These are phyloP conservation scores for Lobosporangium transversale DNA, from an alignment of 192 early-diverging fungal species.

Conservation along the genomic window DNA sequence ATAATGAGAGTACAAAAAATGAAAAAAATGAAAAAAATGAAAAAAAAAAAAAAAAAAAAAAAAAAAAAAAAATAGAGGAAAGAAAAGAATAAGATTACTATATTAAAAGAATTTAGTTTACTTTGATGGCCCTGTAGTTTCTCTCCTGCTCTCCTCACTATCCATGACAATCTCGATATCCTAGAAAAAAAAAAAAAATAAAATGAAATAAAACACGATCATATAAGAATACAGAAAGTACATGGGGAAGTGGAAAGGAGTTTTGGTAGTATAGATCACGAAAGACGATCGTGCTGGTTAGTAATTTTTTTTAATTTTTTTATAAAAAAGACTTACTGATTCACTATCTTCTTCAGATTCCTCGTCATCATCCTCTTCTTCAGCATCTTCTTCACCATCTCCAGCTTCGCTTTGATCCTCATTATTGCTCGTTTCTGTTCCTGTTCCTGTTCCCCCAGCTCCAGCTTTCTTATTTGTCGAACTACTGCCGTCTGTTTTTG, in stretches of 20 bases:
- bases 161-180: conserved; percentile 82
- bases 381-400: conserved; percentile 41
- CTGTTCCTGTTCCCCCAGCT: background rate
- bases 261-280: too few species aligned
- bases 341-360: conserved; percentile 70
- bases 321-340: conserved; percentile 57
- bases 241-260: too few species aligned
- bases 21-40: background rate
- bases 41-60: background rate
- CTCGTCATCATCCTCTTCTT: conserved; percentile 61
- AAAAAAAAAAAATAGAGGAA: background rate
- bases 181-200: conserved; percentile 26
- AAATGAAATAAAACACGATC: background rate
- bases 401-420: conserved; percentile 3
- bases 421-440: background rate
- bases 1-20: too few species aligned
- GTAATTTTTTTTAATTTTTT: too few species aligned
- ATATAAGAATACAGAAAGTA: background rate
- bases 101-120: conserved; percentile 1
- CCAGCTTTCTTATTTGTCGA: background rate
- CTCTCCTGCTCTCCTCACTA: conserved; percentile 51
- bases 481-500: background rate
- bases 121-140: conserved; percentile 32
- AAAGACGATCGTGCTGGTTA: too few species aligned
- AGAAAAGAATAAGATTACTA: background rate